Percentiles rank a stretch among this genome's conserved stretches.
Conservation (phyloP, 306 rosid species). For the Inga leiocalycina region DNA sequence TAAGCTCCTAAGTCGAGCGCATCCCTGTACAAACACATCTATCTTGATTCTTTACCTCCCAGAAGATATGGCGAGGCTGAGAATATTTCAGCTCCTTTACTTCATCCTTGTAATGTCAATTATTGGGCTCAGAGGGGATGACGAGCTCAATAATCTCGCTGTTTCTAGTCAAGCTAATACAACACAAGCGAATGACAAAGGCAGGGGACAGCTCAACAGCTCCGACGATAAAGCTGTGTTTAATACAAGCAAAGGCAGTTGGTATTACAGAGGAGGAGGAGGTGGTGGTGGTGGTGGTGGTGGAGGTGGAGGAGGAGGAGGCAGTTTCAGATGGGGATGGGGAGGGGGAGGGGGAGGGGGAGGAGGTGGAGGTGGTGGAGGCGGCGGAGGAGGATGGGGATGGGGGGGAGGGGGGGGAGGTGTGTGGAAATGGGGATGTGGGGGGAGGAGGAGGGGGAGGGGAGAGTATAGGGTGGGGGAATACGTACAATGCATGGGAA, state of each 20-base stretch:
- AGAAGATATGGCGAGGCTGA: conserved; percentile 39
- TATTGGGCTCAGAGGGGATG: conserved; percentile 43
- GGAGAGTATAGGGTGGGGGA: conserved; percentile 67
- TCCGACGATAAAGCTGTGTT: conserved; percentile 35
- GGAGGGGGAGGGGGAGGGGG: conserved; percentile 26
- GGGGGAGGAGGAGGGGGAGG: conserved; percentile 35
- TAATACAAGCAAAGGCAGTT: conserved; percentile 33
- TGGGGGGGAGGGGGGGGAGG: conserved; percentile 85
- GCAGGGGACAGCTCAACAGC: conserved; percentile 26
- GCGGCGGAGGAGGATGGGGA: conserved; percentile 48
- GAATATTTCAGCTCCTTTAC: conserved; percentile 32
- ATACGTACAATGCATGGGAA: conserved; percentile 76
- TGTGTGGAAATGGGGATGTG: conserved; percentile 80
- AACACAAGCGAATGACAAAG: conserved; percentile 32
- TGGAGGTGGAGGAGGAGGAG: conserved; percentile 30
- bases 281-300: conserved; percentile 37
- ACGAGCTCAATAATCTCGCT: conserved; percentile 26
- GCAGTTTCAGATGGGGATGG: conserved; percentile 13
- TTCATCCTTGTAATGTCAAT: conserved; percentile 37
- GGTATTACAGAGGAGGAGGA: conserved; percentile 25
- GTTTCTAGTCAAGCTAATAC: conserved; percentile 32
- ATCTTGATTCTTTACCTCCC: neutral
- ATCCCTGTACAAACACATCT: neutral
- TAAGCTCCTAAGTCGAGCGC: conserved; percentile 24
- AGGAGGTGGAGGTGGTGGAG: neutral